phyloP scores from a whole-genome alignment of 1,284 basidiomycete genomes.

The Pseudozyma sp. region DNA sequence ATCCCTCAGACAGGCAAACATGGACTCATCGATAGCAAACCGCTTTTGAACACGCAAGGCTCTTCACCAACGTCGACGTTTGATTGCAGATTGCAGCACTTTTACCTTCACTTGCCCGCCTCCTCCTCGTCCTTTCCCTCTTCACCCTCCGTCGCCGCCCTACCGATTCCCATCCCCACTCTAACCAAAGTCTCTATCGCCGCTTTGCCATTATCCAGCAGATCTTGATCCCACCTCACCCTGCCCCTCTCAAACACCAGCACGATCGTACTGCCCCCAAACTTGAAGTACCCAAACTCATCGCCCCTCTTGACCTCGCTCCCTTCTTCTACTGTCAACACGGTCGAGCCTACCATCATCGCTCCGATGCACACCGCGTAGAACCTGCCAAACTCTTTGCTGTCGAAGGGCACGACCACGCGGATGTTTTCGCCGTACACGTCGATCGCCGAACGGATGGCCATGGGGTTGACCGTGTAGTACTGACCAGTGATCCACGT shows the following conservation, averaged over 20 bases:
- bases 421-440: conserved; percentile 93
- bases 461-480: conserved; percentile 76
- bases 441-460: conserved; percentile 81
- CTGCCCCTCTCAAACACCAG: conserved; percentile 76
- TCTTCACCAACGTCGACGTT: no score
- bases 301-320: conserved; percentile 82
- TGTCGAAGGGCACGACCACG: conserved; percentile 68
- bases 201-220: conserved; percentile 77
- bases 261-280: conserved; percentile 65
- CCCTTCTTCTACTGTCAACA: conserved; percentile 85
- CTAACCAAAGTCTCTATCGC: conserved; percentile 80
- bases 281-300: conserved; percentile 78
- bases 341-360: conserved; percentile 75
- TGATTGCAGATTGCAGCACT: neutral
- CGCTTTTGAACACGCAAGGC: no score
- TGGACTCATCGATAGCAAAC: no score
- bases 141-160: conserved; percentile 4
- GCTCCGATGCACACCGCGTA: conserved; percentile 69
- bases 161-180: conserved; percentile 70
- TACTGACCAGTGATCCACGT: conserved; percentile 70
- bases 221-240: conserved; percentile 89
- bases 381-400: conserved; percentile 51
- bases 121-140: neutral
- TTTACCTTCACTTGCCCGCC: neutral
- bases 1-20: no score